Evolutionary conservation across 805 yeast genomes (phyloP).

Genomic region (Candida patagonica): DNA sequence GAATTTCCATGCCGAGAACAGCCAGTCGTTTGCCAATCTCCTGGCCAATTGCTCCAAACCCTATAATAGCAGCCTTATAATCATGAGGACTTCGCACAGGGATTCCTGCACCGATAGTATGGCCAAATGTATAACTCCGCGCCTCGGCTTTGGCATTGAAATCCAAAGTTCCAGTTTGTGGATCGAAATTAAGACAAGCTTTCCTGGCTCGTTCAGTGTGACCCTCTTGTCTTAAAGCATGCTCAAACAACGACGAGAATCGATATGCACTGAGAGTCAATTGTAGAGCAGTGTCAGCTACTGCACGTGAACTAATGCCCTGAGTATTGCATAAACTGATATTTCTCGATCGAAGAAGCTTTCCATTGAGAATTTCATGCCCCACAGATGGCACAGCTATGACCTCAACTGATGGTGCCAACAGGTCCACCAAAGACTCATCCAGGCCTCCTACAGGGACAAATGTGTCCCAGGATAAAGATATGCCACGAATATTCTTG

Average conservation of each 20-base stretch:
- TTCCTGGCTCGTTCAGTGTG: conserved; percentile 41
- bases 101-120: conserved; percentile 36
- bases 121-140: conserved; percentile 30
- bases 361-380: conserved; percentile 42
- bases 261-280: conserved; percentile 54
- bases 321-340: conserved; percentile 52
- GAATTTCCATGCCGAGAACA: conserved; percentile 55
- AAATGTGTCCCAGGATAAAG: conserved; percentile 47
- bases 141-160: conserved; percentile 1
- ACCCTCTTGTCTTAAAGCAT: conserved; percentile 31
- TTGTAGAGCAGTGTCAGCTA: conserved; percentile 61
- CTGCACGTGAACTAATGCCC: conserved; percentile 47
- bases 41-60: conserved; percentile 70
- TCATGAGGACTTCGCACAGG: conserved; percentile 44
- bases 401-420: conserved; percentile 41
- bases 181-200: conserved; percentile 11
- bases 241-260: conserved; percentile 41
- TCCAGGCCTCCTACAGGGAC: conserved; percentile 17
- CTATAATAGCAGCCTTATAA: conserved; percentile 54
- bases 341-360: conserved; percentile 33
- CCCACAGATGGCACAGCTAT: conserved; percentile 56
- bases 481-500: conserved; percentile 42
- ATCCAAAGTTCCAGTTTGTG: conserved; percentile 7
- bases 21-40: conserved; percentile 48
- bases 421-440: conserved; percentile 31